phyloP scores from a whole-genome alignment of 1,139 yeast species.

The Magnusiomyces suaveolens region DNA sequence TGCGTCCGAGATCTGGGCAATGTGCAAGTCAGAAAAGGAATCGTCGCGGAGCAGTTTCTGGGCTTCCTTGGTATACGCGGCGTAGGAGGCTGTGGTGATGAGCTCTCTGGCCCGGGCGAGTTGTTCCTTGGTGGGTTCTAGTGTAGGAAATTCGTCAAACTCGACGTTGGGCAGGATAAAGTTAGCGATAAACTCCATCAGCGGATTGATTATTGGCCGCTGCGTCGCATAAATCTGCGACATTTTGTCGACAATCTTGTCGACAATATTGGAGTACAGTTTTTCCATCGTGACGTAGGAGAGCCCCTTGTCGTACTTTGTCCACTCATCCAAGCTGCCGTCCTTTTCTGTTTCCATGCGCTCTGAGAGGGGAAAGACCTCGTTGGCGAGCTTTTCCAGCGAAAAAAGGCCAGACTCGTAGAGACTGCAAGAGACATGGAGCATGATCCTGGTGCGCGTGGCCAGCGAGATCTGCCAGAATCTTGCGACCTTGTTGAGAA shows the following conservation, averaged over 20 bases:
- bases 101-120: constrained; percentile 42
- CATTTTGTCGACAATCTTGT: constrained; percentile 40
- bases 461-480: constrained; percentile 55
- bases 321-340: constrained; percentile 33
- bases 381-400: constrained; percentile 39
- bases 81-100: constrained; percentile 46
- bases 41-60: constrained; percentile 57
- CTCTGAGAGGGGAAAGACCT: constrained; percentile 26
- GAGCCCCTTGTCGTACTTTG: constrained; percentile 41
- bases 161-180: constrained; percentile 44
- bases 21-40: constrained; percentile 47
- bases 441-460: constrained; percentile 44
- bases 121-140: constrained; percentile 42
- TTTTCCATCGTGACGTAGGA: constrained; percentile 44
- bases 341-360: constrained; percentile 1
- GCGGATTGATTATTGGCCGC: constrained; percentile 56
- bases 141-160: constrained; percentile 33
- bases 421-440: constrained; percentile 35
- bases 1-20: constrained; percentile 49
- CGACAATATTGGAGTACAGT: constrained; percentile 43
- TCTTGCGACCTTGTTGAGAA: constrained; percentile 40
- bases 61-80: constrained; percentile 49
- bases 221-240: constrained; percentile 40
- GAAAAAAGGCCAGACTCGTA: constrained; percentile 65
- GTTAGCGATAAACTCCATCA: constrained; percentile 43